phyloP scores from a whole-genome alignment of 495 filamentous ascomycete species.

The Xylaria cubensis region DNA sequence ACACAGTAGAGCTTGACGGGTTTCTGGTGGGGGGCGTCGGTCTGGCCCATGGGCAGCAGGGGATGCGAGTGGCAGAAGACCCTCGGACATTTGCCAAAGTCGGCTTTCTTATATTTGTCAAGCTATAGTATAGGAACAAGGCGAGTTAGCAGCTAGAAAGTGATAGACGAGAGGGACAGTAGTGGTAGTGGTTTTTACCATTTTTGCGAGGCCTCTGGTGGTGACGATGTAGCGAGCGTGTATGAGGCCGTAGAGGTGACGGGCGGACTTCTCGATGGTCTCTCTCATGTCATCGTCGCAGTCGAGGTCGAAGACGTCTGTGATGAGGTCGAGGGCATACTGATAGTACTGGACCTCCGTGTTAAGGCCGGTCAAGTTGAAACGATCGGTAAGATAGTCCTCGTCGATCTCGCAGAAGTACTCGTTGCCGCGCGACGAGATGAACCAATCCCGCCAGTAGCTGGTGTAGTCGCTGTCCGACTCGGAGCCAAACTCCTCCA shows the following conservation, averaged over 20 bases:
- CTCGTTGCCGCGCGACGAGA: constrained; percentile 95
- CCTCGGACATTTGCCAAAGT: constrained; percentile 97
- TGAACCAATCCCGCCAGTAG: constrained; percentile 99
- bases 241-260: constrained; percentile 95
- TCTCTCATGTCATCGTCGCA: constrained; percentile 98
- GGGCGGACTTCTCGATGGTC: constrained; percentile 95
- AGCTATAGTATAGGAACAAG: constrained; percentile 60
- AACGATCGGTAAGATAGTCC: constrained; percentile 97
- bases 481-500: constrained; percentile 98
- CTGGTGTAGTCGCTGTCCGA: constrained; percentile 99
- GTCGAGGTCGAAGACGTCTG: constrained; percentile 99
- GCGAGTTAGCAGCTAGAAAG: constrained; percentile 28
- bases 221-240: constrained; percentile 98
- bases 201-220: constrained; percentile 90
- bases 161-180: background rate
- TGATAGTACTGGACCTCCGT: constrained; percentile 98
- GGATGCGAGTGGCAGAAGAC: constrained; percentile 92
- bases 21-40: constrained; percentile 82
- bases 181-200: constrained; percentile 66
- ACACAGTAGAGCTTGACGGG: constrained; percentile 96
- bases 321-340: constrained; percentile 97
- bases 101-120: constrained; percentile 97
- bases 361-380: constrained; percentile 97
- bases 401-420: constrained; percentile 99
- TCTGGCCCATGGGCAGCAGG: constrained; percentile 89